Evolutionary conservation across 2,329 filamentous ascomycete species (phyloP).

Genomic region (Fusarium setosum): DNA sequence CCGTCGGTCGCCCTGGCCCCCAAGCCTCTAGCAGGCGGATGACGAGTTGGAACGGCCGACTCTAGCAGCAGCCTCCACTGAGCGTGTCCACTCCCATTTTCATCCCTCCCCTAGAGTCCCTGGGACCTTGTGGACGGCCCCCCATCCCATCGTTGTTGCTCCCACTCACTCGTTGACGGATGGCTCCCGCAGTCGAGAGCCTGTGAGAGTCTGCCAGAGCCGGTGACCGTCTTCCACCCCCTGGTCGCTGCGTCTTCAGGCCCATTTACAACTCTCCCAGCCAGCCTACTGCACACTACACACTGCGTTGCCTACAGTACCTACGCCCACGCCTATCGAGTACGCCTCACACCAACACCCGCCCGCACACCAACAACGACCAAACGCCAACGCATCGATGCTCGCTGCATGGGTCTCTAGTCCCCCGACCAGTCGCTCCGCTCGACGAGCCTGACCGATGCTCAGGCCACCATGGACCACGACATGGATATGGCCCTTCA

Average conservation of each 20-base stretch:
- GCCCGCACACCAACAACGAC: slow-evolving; percentile 50
- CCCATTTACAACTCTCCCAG: slow-evolving; percentile 21
- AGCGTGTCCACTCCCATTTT: slow-evolving; percentile 30
- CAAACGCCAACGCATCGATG: slow-evolving; percentile 60
- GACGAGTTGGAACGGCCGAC: slow-evolving; percentile 25
- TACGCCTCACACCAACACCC: slow-evolving; percentile 44
- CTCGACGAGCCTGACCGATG: slow-evolving; percentile 57
- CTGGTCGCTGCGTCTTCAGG: slow-evolving; percentile 22
- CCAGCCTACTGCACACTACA: slow-evolving; percentile 10
- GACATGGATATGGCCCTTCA: slow-evolving; percentile 48
- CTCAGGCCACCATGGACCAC: slow-evolving; percentile 61
- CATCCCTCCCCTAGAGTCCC: slow-evolving; percentile 32
- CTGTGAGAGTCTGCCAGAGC: slow-evolving; percentile 25
- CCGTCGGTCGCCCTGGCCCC: slow-evolving; percentile 22
- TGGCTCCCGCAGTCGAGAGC: slow-evolving; percentile 33
- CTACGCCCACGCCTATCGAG: slow-evolving; percentile 36
- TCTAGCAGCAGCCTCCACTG: slow-evolving; percentile 24
- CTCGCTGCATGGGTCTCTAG: slow-evolving; percentile 57
- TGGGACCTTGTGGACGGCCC: slow-evolving; percentile 20
- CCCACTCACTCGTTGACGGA: slow-evolving; percentile 29
- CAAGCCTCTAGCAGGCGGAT: slow-evolving; percentile 19
- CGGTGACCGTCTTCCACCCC: slow-evolving; percentile 25
- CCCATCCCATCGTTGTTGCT: slow-evolving; percentile 28
- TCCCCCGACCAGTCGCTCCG: slow-evolving; percentile 55
- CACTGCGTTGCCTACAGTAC: slow-evolving; percentile 17